Percentiles rank a stretch among this genome's conserved stretches.
These are phyloP conservation scores for Porogramme epimiltina DNA, from an alignment of 1,284 basidiomycete genomes.

Conservation along the genomic window DNA sequence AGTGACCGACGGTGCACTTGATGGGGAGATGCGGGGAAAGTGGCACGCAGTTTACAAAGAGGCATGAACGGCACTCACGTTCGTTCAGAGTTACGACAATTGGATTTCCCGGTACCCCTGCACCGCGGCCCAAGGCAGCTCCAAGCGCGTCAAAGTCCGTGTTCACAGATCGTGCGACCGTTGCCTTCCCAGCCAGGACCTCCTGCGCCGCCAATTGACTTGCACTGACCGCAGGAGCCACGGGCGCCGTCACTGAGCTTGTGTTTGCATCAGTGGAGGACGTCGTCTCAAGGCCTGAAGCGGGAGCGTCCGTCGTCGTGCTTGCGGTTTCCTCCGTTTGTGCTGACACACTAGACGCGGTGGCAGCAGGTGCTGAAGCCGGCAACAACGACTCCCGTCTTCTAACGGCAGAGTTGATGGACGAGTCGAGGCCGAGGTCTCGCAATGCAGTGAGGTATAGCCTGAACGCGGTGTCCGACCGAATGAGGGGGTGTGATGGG, in stretches of 20 bases:
- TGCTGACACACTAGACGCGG: constrained; percentile 10
- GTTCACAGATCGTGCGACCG: constrained; percentile 26
- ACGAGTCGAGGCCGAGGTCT: constrained; percentile 55
- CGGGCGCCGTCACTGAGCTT: not conserved
- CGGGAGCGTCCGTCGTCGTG: constrained; percentile 10
- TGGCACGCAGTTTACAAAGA: too few relatives aligned
- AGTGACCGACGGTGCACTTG: too few relatives aligned
- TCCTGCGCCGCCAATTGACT: constrained; percentile 61
- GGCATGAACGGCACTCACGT: constrained; percentile 47
- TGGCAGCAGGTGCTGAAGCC: constrained; percentile 18
- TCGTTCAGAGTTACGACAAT: constrained; percentile 82
- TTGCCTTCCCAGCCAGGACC: constrained; percentile 44
- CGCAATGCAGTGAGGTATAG: constrained; percentile 70
- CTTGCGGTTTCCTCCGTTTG: too few relatives aligned
- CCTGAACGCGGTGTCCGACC: constrained; percentile 70
- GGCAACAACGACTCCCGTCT: constrained; percentile 67
- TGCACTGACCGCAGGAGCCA: constrained; percentile 16
- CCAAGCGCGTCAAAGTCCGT: constrained; percentile 44
- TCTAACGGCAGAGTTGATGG: constrained; percentile 64
- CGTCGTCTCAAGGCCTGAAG: constrained; percentile 5
- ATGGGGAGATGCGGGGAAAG: too few relatives aligned
- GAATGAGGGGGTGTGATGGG: constrained; percentile 63
- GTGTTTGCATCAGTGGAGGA: constrained; percentile 6
- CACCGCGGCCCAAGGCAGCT: constrained; percentile 42
- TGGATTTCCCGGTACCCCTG: constrained; percentile 54